Base-by-base conservation (phyloP, 2,329 filamentous ascomycete genomes). In the Dactylellina parvicollis region DNA sequence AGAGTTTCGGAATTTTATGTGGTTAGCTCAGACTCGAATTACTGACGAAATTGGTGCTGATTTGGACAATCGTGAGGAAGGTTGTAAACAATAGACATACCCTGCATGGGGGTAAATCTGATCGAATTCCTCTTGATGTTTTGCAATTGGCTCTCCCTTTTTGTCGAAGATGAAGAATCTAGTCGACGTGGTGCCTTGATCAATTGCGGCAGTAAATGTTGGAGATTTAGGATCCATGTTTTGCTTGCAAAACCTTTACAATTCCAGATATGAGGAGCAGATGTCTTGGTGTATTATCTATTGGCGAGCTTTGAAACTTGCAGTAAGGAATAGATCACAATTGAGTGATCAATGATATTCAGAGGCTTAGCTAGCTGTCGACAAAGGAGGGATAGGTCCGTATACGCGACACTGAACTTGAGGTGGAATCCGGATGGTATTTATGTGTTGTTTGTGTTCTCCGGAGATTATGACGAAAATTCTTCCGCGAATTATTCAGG, bases 161-260 rank as follows among this genome's bases (percentile, higher is more conserved):
- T 87, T 88, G 81, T 96, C 89, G 82, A 96, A 96, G 79, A 97
- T 93, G 77, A 96, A 86, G 82, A 96, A 96, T 36, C 92, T 87
- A 32, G 92, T 91, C 70, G 90, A 94, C 30, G 92, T 96, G 10
- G 92, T 96, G 69, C 92, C 92, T 79, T 96, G 92, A 79, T 96
- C 92, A 79, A 96, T 93, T 77, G 90, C 91, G 72, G 92, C 92
- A 73, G 96, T 89, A 78, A 91, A 96, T 82, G 86, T 86, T 30
- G 32, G 26, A 12, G 42, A 49, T 65, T 89, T 82, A 40, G 46
- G 18, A 18, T 26, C 30, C 59, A 72, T 72, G 10, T 44, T 49
- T 10, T 36, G 20, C 34, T 54, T 16, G 42, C 9, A 38, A 55
- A 50, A 10, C 46, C 24, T 40, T 32, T 32, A 32, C 12, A 12